phyloP scores from a whole-genome alignment of 768 basidiomycete species.

The Fomitopsis serialis region DNA sequence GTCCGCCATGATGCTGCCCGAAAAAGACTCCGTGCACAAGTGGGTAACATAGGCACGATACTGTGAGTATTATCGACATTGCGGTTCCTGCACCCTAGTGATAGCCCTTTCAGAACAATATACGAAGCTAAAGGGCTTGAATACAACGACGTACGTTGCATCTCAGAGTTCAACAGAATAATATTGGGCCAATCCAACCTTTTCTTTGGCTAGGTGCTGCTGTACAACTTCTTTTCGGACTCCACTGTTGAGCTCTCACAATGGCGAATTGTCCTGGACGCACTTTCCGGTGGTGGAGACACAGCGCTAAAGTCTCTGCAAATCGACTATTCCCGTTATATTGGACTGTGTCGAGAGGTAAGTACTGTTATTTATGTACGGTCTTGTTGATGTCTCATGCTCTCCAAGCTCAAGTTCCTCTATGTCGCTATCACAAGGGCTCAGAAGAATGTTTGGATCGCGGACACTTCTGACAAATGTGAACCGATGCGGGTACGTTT shows the following conservation, averaged over 20 bases:
- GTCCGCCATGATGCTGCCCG: slow-evolving; percentile 57
- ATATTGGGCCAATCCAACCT: too few relatives aligned
- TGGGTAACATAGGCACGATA: slow-evolving; percentile 52
- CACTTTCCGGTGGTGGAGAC: slow-evolving; percentile 19
- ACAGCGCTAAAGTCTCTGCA: slow-evolving; percentile 29
- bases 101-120: slow-evolving; percentile 33
- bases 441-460: slow-evolving; percentile 65
- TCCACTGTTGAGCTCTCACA: slow-evolving; percentile 44
- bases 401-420: slow-evolving; percentile 52
- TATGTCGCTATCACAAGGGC: slow-evolving; percentile 73
- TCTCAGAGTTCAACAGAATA: too few relatives aligned
- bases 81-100: too few relatives aligned
- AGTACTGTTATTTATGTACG: slow-evolving; percentile 1
- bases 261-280: slow-evolving; percentile 57
- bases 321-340: slow-evolving; percentile 47
- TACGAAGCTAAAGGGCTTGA: slow-evolving; percentile 66
- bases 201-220: slow-evolving; percentile 52
- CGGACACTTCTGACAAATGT: slow-evolving; percentile 53
- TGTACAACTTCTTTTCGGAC: slow-evolving; percentile 74
- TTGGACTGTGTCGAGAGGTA: slow-evolving; percentile 56
- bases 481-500: slow-evolving; percentile 49
- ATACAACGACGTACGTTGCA: slow-evolving; percentile 48
- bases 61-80: slow-evolving; percentile 38
- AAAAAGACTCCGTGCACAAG: slow-evolving; percentile 39
- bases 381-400: background rate